Conservation (phyloP, 768 basidiomycete genomes). For the Tulasnella sp. region DNA sequence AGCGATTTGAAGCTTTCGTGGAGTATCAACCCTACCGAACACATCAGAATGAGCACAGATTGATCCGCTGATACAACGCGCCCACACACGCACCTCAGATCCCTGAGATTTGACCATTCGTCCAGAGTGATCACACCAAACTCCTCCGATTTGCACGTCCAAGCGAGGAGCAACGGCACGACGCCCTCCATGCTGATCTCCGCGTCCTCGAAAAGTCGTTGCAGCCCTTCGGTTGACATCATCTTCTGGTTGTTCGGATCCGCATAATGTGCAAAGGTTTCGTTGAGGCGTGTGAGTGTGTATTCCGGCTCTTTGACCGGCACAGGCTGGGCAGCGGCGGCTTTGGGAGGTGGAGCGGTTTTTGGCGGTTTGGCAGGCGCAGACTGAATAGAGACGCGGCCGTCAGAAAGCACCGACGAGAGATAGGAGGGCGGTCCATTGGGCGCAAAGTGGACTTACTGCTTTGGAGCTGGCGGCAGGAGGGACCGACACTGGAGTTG, state of each 20-base stretch:
- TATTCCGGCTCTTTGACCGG: conserved; percentile 27
- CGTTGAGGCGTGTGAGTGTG: conserved; percentile 37
- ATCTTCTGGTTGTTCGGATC: conserved; percentile 31
- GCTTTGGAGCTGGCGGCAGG: background rate
- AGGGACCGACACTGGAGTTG: background rate
- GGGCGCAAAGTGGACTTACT: background rate
- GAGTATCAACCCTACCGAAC: conserved; percentile 37
- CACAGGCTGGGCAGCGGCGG: too few species aligned
- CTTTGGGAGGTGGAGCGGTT: too few species aligned
- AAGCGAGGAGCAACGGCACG: conserved; percentile 58
- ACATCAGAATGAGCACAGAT: conserved; percentile 11
- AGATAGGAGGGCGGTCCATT: background rate
- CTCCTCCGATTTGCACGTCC: conserved; percentile 59
- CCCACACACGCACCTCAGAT: conserved; percentile 33
- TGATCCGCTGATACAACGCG: background rate
- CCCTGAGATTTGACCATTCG: conserved; percentile 57
- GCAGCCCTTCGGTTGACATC: conserved; percentile 50
- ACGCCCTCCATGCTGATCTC: conserved; percentile 64
- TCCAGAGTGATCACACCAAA: conserved; percentile 59
- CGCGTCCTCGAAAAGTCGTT: conserved; percentile 56
- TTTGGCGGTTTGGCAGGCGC: too few species aligned
- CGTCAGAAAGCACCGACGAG: background rate
- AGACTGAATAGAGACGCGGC: background rate
- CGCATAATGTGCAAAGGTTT: conserved; percentile 52
- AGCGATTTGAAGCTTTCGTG: conserved; percentile 38